These are phyloP conservation scores for Paecilomyces formosus DNA, from an alignment of 2,329 filamentous ascomycete species.

Conservation along the genomic window DNA sequence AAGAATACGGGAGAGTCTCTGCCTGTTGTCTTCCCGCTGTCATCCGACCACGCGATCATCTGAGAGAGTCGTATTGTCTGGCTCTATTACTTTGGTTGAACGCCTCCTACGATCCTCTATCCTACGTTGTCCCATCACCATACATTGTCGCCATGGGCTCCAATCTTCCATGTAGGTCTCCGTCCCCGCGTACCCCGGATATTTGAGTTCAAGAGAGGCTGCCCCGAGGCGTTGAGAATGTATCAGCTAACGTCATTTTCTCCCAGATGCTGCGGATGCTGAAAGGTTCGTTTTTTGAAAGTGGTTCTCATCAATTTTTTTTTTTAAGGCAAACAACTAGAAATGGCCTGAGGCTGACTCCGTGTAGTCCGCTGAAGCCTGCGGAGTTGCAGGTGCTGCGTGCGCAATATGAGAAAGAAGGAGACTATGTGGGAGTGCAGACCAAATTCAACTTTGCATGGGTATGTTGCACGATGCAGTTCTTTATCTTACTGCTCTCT, in stretches of 20 bases:
- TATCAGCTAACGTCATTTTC: slow-evolving; percentile 6
- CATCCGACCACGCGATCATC: slow-evolving; percentile 1
- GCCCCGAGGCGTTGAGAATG: slow-evolving; percentile 4
- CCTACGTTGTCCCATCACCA: neutral
- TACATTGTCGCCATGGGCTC: slow-evolving; percentile 28
- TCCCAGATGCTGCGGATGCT: slow-evolving; percentile 86
- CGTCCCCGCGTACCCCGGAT: slow-evolving; percentile 9
- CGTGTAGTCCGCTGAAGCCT: slow-evolving; percentile 69
- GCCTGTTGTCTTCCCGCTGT: neutral
- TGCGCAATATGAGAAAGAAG: slow-evolving; percentile 94
- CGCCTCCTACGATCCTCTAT: neutral
- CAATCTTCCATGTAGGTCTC: slow-evolving; percentile 43
- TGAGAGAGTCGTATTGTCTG: neutral
- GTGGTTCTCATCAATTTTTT: neutral
- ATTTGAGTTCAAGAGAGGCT: slow-evolving; percentile 12
- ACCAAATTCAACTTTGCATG: slow-evolving; percentile 99
- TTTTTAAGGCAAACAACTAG: neutral
- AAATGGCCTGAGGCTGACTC: neutral
- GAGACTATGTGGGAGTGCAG: slow-evolving; percentile 91
- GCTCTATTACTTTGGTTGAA: neutral
- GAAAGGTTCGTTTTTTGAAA: slow-evolving; percentile 63
- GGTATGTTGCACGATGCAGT: slow-evolving; percentile 47
- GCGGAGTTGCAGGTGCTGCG: slow-evolving; percentile 89
- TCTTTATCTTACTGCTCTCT: neutral
- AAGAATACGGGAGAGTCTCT: neutral